Evolutionary conservation across 352 stramenopile species (phyloP), one percentile per base, ranked within the genome.

Genomic region (Phytopythium litorale): DNA sequence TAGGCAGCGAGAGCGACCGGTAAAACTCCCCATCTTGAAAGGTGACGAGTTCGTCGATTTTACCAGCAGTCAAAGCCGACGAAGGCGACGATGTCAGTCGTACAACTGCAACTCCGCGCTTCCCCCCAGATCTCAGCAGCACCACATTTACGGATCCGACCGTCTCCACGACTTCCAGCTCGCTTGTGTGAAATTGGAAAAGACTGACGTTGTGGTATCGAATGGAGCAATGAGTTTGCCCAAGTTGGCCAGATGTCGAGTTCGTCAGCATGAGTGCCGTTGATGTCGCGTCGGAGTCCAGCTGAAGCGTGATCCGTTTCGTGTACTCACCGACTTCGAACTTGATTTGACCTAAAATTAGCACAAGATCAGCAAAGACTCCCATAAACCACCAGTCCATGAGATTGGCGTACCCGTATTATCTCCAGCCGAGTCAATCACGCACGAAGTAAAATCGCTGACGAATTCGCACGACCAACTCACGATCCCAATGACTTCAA

Each of bases 51-150:
- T 61, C 15, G 6, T 71, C 25, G 25, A 88, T 48, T 37, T 62
- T 60, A 11, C 64, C 65, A 21, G 33, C 56, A 21, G 9, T 35
- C 5, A 88, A 38, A 9, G 56, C 68, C 7, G 70, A 76, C 19
- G 67, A 78, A 1, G 77, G 57, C 2, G 60, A 69, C 2, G 79
- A 81, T 49, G 45, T 68, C 5, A 84, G 5, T 0, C 62, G 23
- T 0, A 72, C 74, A 11, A 64, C 65, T 0, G 84, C 62, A 4
- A 48, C 9, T 12, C 79, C 65, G 49, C 49, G 43, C 18, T 51
- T 18, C 15, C 62, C 21, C n/a, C 42, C 40, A 21, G 32, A 50
- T 4, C 72, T 61, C 48, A 48, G 13, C 11, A 78, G 49, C 7
- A 30, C 25, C 28, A 79, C 35, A 30, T 53, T 7, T 3, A 66